Evolutionary conservation across 2,329 filamentous ascomycete species (phyloP), one percentile per base, ranked within the genome.

Genomic region (Raffaelea albimanens): DNA sequence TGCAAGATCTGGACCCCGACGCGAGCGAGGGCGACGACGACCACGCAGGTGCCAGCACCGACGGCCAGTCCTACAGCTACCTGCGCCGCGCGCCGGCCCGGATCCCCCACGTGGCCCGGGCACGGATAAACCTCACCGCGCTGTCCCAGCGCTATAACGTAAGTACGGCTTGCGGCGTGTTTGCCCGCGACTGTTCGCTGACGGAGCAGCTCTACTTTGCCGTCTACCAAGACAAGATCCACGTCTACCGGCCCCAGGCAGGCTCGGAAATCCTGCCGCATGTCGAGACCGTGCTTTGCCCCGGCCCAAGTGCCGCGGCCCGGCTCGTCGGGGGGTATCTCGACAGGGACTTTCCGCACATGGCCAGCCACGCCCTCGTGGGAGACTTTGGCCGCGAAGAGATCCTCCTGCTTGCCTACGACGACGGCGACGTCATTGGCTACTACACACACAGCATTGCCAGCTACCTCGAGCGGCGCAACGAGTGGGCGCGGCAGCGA

Each of bases 361-460:
- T 74, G 25, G 72, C 86, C 43, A 91, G 90, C 57, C 76, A 83
- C 53, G 65, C 90, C 16, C 69, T 83, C 11, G 72, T 85, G 22
- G 83, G 83, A 16, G 75, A 84, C 42, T 65, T 91, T 13, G 87
- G 87, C 0, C 65, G 72, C 7, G 69, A 84, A 44, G 87, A 93
- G 61, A 75, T 89, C 25, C 55, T 91, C 5, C 62, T 87, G 4
- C 66, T 82, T 40, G 75, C 71, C 33, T 87, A 78, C 49, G 87
- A 91, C 55, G 84, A 88, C 52, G 87, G 87, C 7, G 86, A 91
- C 58, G 75, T 89, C 2, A 68, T 80, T 42, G 83, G 76, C 7
- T 90, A 85, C 61, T 80, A 84, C 57, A 83, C 80, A 1, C 71
- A 72, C 43, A 66, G 63, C 7, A 70, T 80, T 47, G 66, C 62